Percentiles rank a stretch among this genome's conserved stretches.
These are phyloP conservation scores for Sporothrix sp. DNA, from an alignment of 2,329 filamentous ascomycete genomes.

Conservation along the genomic window DNA sequence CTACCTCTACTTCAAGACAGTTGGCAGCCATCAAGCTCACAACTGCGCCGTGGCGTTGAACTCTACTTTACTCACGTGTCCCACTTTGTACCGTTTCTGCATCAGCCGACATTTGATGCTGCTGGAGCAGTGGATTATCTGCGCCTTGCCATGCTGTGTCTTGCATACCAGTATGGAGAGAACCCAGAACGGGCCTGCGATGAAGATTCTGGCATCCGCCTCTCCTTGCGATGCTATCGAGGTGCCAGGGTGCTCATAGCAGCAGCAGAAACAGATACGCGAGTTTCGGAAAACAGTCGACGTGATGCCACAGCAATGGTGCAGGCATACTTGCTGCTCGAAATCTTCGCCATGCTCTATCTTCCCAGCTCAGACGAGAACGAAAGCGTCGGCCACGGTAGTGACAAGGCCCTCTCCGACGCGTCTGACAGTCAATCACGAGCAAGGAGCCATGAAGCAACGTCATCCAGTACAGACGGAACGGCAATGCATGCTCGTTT, in stretches of 20 bases:
- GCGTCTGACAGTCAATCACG: too few relatives aligned
- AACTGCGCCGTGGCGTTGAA: slow-evolving; percentile 25
- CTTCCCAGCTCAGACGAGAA: slow-evolving; percentile 28
- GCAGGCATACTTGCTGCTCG: slow-evolving; percentile 30
- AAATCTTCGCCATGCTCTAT: slow-evolving; percentile 35
- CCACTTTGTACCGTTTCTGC: slow-evolving; percentile 30
- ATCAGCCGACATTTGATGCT: slow-evolving; percentile 28
- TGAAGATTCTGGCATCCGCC: slow-evolving; percentile 20
- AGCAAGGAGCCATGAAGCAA: too few relatives aligned
- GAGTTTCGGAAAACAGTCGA: too few relatives aligned
- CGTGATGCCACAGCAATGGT: slow-evolving; percentile 25
- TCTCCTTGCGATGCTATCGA: slow-evolving; percentile 28
- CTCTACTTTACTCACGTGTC: slow-evolving; percentile 30
- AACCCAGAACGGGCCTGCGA: slow-evolving; percentile 26
- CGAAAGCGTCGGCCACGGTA: not conserved
- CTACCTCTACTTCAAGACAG: slow-evolving; percentile 19
- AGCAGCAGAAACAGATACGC: slow-evolving; percentile 20
- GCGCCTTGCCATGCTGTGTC: slow-evolving; percentile 28
- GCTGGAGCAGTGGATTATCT: slow-evolving; percentile 20
- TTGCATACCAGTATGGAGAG: slow-evolving; percentile 30
- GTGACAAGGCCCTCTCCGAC: too few relatives aligned
- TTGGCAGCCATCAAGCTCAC: slow-evolving; percentile 25
- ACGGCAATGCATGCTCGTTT: slow-evolving; percentile 32
- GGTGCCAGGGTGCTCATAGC: slow-evolving; percentile 23
- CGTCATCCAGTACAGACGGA: slow-evolving; percentile 21